These are phyloP conservation scores for Yamadazyma siamensis DNA, from an alignment of 1,139 yeast genomes.

Conservation along the genomic window DNA sequence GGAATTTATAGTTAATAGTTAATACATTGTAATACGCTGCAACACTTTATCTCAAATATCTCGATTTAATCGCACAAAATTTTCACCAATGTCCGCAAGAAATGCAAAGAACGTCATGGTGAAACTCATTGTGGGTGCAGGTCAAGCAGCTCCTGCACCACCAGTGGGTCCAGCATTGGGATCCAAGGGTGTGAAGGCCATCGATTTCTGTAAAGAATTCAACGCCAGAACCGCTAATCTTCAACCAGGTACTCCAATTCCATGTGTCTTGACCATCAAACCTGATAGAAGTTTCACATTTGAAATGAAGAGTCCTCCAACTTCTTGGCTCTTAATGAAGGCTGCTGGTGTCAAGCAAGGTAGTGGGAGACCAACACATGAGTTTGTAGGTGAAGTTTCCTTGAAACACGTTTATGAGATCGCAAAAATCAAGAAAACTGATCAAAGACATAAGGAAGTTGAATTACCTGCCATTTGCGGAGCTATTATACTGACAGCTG, in stretches of 20 bases:
- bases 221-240: slow-evolving; percentile 92
- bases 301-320: slow-evolving; percentile 88
- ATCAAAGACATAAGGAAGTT: slow-evolving; percentile 69
- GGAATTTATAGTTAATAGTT: too few relatives aligned
- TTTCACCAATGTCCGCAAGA: slow-evolving; percentile 28
- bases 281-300: slow-evolving; percentile 92
- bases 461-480: slow-evolving; percentile 78
- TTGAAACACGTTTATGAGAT: slow-evolving; percentile 91
- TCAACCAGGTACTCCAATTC: slow-evolving; percentile 85
- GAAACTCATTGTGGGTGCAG: slow-evolving; percentile 95
- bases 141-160: slow-evolving; percentile 98
- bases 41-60: too few relatives aligned
- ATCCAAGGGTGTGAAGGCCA: slow-evolving; percentile 97
- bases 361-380: slow-evolving; percentile 50
- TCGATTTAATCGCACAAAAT: too few relatives aligned
- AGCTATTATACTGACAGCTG: slow-evolving; percentile 82
- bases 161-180: slow-evolving; percentile 99
- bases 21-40: too few relatives aligned
- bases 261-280: slow-evolving; percentile 76
- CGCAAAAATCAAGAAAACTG: slow-evolving; percentile 90
- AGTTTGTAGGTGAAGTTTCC: slow-evolving; percentile 66
- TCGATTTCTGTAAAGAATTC: slow-evolving; percentile 97
- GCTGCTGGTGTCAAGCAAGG: slow-evolving; percentile 87
- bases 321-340: slow-evolving; percentile 79
- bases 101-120: slow-evolving; percentile 51